Conservation (phyloP, 2,329 filamentous ascomycete genomes). For the Akanthomyces muscarius region DNA sequence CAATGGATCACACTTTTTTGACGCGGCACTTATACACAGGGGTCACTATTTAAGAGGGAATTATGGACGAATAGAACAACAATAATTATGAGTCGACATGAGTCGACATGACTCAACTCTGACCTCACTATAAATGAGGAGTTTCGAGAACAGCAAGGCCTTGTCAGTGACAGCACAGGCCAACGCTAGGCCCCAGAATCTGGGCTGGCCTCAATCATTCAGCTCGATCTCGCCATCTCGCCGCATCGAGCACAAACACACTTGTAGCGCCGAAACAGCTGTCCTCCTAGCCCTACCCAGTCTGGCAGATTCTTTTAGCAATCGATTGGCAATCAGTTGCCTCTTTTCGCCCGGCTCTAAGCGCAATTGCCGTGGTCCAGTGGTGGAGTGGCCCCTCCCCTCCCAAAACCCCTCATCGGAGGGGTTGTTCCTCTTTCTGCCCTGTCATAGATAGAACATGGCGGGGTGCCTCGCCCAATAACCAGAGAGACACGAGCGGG, state of each 20-base stretch:
- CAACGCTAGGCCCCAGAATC: neutral
- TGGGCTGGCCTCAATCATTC: neutral
- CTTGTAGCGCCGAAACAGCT: neutral
- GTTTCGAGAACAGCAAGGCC: no score
- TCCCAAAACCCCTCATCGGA: slow-evolving; percentile 14
- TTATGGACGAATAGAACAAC: neutral
- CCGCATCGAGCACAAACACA: neutral
- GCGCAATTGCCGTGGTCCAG: neutral
- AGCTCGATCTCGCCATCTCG: neutral
- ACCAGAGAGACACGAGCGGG: neutral
- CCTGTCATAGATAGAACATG: neutral
- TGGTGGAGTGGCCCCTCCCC: slow-evolving; percentile 5
- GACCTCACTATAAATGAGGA: neutral
- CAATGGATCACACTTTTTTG: no score
- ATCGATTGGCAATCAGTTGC: neutral
- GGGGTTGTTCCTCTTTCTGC: neutral
- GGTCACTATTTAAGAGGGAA: neutral
- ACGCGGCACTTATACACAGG: neutral
- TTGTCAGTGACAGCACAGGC: neutral
- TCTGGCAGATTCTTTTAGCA: neutral
- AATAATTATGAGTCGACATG: slow-evolving; percentile 7
- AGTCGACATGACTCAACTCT: slow-evolving; percentile 1
- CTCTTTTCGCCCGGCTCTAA: slow-evolving; percentile 3
- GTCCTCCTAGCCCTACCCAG: neutral
- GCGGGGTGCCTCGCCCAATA: neutral